Conservation (phyloP, 75 land plant genomes). For the Adiantum capillusveneris region DNA sequence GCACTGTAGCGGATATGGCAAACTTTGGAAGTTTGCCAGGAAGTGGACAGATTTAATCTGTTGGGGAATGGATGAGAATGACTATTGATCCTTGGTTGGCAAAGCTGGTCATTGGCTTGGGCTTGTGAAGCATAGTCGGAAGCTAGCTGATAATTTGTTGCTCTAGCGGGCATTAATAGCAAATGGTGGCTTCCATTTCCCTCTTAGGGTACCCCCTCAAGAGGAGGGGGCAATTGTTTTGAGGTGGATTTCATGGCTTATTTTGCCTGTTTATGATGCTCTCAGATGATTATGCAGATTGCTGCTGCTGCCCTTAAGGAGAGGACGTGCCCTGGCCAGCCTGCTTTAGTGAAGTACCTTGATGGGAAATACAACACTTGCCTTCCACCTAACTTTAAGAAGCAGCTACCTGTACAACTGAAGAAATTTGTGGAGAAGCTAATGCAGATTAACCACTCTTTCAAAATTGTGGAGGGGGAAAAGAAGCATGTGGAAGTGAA, state of each 20-base stretch:
- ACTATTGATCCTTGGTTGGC: too few relatives aligned
- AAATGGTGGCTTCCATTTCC: too few relatives aligned
- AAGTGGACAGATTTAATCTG: too few relatives aligned
- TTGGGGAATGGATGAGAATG: too few relatives aligned
- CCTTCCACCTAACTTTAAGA: slow-evolving; percentile 31
- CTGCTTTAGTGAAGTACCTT: slow-evolving; percentile 61
- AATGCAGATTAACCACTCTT: background rate
- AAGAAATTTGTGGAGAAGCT: slow-evolving; percentile 13
- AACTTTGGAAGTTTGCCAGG: too few relatives aligned
- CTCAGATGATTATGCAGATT: slow-evolving; percentile 51
- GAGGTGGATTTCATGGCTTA: background rate
- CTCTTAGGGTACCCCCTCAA: too few relatives aligned
- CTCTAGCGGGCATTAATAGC: too few relatives aligned
- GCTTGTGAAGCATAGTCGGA: too few relatives aligned
- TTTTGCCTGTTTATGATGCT: background rate
- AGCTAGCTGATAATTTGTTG: too few relatives aligned
- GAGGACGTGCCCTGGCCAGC: slow-evolving; percentile 46
- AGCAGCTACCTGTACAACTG: slow-evolving; percentile 7
- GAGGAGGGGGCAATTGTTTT: too few relatives aligned
- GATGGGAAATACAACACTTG: slow-evolving; percentile 36
- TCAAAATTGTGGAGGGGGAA: background rate
- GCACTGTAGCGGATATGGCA: too few relatives aligned
- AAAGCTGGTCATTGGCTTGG: too few relatives aligned
- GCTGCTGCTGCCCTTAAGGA: slow-evolving; percentile 53
- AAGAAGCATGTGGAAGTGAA: background rate